Conservation (phyloP, 305 asterid genomes). For the Stenogyne calaminthoides region DNA sequence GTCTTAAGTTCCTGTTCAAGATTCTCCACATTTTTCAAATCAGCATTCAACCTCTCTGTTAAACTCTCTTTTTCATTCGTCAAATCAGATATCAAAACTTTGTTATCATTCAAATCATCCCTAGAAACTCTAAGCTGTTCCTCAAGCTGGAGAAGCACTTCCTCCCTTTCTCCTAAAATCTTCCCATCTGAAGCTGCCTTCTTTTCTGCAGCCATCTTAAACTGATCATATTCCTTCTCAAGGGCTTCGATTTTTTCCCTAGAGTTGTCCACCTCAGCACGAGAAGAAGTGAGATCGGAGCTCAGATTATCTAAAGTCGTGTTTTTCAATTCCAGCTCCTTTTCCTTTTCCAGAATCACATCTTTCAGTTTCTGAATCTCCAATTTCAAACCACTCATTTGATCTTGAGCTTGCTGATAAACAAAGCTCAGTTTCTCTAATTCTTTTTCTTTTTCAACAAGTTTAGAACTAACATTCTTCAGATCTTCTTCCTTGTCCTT, state of each 20-base stretch:
- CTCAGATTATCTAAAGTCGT: slow-evolving; percentile 44
- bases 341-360: slow-evolving; percentile 44
- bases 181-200: slow-evolving; percentile 63
- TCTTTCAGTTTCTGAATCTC: slow-evolving; percentile 55
- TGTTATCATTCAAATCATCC: slow-evolving; percentile 42
- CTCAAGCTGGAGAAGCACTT: slow-evolving; percentile 45
- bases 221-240: slow-evolving; percentile 47
- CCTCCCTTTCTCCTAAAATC: slow-evolving; percentile 53
- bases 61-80: slow-evolving; percentile 51
- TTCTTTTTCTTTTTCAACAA: slow-evolving; percentile 56
- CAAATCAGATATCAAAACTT: slow-evolving; percentile 50
- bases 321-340: slow-evolving; percentile 58
- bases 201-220: slow-evolving; percentile 50
- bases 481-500: slow-evolving; percentile 57
- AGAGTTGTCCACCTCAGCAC: slow-evolving; percentile 49
- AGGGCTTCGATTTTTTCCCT: slow-evolving; percentile 40
- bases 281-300: slow-evolving; percentile 46
- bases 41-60: slow-evolving; percentile 46
- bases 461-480: slow-evolving; percentile 38
- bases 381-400: slow-evolving; percentile 39
- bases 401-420: slow-evolving; percentile 54
- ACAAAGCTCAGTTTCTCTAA: slow-evolving; percentile 35
- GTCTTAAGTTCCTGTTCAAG: slow-evolving; percentile 56
- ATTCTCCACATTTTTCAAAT: slow-evolving; percentile 48
- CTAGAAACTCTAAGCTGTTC: slow-evolving; percentile 54